Evolutionary conservation across 2,329 filamentous ascomycete genomes (phyloP).

Genomic region (Colletotrichum graminicola): DNA sequence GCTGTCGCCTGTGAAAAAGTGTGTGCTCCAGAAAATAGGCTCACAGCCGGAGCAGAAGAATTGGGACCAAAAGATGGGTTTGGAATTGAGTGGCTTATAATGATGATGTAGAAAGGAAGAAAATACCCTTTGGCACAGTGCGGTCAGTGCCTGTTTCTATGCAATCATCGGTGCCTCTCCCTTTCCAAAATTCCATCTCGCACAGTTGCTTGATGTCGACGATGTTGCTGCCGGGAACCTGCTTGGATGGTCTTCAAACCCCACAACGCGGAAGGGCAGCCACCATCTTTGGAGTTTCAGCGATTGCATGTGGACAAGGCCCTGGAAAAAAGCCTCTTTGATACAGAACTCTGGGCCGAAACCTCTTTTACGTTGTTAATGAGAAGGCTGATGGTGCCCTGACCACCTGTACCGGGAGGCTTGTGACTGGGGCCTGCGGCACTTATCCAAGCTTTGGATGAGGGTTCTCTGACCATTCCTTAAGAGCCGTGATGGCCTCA

Average conservation of each 20-base stretch:
- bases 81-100: too few relatives aligned
- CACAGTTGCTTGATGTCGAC: not conserved
- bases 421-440: not conserved
- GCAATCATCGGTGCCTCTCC: too few relatives aligned
- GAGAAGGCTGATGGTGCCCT: not conserved
- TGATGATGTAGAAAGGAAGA: too few relatives aligned
- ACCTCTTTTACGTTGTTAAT: not conserved
- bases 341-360: not conserved
- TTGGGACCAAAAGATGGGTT: too few relatives aligned
- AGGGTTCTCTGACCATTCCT: conserved; percentile 50
- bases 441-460: conserved; percentile 1
- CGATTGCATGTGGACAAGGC: not conserved
- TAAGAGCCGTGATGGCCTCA: conserved; percentile 57
- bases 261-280: not conserved
- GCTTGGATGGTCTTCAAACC: not conserved
- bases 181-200: not conserved
- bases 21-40: too few relatives aligned
- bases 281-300: not conserved
- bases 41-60: too few relatives aligned
- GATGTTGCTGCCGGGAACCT: not conserved
- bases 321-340: not conserved
- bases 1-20: too few relatives aligned
- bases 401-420: not conserved
- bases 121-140: too few relatives aligned
- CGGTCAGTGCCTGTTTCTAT: too few relatives aligned